phyloP scores from a whole-genome alignment of 2,329 filamentous ascomycete species.

The Alternaria gaisen region DNA sequence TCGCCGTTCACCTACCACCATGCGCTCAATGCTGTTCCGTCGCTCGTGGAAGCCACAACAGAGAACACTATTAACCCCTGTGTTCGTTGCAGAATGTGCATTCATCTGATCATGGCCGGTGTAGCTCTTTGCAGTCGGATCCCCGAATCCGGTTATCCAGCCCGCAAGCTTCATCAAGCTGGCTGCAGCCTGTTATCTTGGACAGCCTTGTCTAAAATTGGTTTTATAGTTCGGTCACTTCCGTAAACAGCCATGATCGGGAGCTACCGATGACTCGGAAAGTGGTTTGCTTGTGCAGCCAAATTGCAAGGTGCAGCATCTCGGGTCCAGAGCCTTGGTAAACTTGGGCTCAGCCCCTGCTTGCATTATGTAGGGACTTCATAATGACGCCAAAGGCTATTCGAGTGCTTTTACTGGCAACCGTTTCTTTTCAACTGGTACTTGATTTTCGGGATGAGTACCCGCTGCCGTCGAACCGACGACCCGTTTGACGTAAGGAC shows the following conservation, averaged over 20 bases:
- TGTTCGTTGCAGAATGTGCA: slow-evolving; percentile 1
- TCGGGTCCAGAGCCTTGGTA: slow-evolving; percentile 17
- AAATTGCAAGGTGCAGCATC: slow-evolving; percentile 24
- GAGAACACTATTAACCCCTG: slow-evolving; percentile 12
- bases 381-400: slow-evolving; percentile 2
- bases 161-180: background rate
- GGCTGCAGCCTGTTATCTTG: background rate
- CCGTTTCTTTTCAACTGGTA: background rate
- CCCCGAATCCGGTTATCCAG: background rate
- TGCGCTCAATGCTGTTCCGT: slow-evolving; percentile 24
- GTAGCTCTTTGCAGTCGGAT: background rate
- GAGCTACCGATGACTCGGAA: slow-evolving; percentile 30
- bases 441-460: slow-evolving; percentile 1
- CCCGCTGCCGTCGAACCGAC: slow-evolving; percentile 12
- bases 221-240: background rate
- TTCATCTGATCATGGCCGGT: background rate
- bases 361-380: background rate
- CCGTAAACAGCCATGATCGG: slow-evolving; percentile 18
- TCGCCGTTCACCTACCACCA: slow-evolving; percentile 28
- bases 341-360: slow-evolving; percentile 13
- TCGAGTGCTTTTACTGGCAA: background rate
- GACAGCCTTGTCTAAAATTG: slow-evolving; percentile 1
- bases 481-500: slow-evolving; percentile 8
- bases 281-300: slow-evolving; percentile 26
- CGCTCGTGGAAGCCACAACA: slow-evolving; percentile 34